Evolutionary conservation across 2,329 filamentous ascomycete genomes (phyloP), one percentile per base, ranked within the genome.

Genomic region (Daldinia sp.): DNA sequence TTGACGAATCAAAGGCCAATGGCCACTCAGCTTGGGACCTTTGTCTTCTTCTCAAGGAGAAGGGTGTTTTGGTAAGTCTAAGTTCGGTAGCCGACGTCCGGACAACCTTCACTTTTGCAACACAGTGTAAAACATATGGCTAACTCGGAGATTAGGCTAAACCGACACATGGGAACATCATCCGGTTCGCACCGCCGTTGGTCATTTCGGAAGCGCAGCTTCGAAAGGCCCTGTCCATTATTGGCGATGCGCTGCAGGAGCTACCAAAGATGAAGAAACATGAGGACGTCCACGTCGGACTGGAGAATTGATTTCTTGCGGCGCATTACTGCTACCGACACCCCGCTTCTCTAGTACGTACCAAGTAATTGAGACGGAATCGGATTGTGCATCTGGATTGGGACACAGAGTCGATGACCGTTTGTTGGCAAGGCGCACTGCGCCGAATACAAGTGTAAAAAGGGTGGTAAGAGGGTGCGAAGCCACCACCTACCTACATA

Each of bases 141-240:
- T 79, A 73, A 79, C 76, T 63, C 64, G 39, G 35, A 69, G 33
- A 67, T 77, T 79, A 97, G 93, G 96, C 96, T 76, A 99, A 99
- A 88, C 96, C 96, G 33, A 99, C 96, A 6, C 96, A 99, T 81
- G 91, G 97, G 78, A 98, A 98, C 82, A 98, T 99, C 80, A 99
- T 99, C 79, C 92, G 96, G 65, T 91, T 99, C 69, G 96, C 96
- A n/a, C 96, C 96, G 53, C 96, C 96, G 20, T 85, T 99, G 61
- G 94, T 99, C 72, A 98, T 99, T 77, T 94, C 91, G 28, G 94
- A 98, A 77, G 88, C 91, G 67, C 89, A 99, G 82, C 91, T 99
- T 73, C 86, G 89, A 74, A 88, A 89, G 77, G 92, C 95, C 1
- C 80, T 98, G 61, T 80, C 80, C 59, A 95, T 96, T 76, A 97